Evolutionary conservation across 2,329 filamentous ascomycete genomes (phyloP).

Genomic region (Macrophomina phaseolina): DNA sequence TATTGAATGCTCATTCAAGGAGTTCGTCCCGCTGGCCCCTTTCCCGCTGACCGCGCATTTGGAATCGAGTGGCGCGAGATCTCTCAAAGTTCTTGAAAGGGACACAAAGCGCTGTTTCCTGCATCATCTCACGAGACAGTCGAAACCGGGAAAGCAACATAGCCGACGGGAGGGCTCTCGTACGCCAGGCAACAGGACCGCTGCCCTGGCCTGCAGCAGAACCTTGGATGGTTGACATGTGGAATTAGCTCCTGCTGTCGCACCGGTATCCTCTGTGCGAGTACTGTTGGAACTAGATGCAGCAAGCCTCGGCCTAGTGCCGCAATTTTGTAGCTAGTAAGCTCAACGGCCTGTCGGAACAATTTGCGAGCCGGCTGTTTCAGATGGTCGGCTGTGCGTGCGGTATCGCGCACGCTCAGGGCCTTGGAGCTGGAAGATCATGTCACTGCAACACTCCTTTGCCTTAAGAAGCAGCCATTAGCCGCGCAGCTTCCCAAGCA

Average conservation of each 20-base stretch:
- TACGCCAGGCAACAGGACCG: constrained; percentile 17
- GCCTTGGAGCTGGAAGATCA: constrained; percentile 1
- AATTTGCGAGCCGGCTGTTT: constrained; percentile 27
- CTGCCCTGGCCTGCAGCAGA: constrained; percentile 23
- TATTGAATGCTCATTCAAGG: not conserved
- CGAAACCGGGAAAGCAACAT: constrained; percentile 26
- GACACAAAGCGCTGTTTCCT: constrained; percentile 23
- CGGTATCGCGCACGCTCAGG: constrained; percentile 1
- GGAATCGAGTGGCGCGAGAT: constrained; percentile 21
- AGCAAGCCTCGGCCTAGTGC: constrained; percentile 18
- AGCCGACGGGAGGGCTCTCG: constrained; percentile 24
- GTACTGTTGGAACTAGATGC: constrained; percentile 27
- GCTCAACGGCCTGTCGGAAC: constrained; percentile 24
- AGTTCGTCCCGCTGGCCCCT: not conserved
- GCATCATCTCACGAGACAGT: constrained; percentile 28
- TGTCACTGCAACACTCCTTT: constrained; percentile 22
- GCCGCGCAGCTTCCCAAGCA: not conserved
- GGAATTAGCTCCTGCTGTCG: constrained; percentile 21
- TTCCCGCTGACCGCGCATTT: constrained; percentile 23
- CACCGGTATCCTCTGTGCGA: constrained; percentile 26
- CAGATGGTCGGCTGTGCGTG: constrained; percentile 13
- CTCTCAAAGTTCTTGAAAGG: not conserved
- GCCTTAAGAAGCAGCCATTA: constrained; percentile 12
- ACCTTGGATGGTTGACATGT: constrained; percentile 26
- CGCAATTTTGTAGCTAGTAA: constrained; percentile 18